Conservation (phyloP, 129 eudicot genomes). For the Kitagawia praeruptora region DNA sequence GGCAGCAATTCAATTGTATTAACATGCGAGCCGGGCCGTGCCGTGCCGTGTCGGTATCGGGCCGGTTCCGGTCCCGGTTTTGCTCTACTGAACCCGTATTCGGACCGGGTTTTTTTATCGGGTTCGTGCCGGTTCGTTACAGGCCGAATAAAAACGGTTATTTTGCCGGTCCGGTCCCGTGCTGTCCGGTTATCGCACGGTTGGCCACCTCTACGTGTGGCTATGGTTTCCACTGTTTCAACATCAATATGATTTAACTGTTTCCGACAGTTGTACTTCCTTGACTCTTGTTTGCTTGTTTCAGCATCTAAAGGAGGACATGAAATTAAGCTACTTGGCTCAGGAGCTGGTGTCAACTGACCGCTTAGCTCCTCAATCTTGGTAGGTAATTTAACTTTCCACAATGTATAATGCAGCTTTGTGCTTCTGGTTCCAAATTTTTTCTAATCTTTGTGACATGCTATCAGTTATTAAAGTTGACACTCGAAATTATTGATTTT, state of each 20-base stretch:
- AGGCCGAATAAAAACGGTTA: no score
- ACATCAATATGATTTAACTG: not conserved
- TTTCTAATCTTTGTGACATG: not conserved
- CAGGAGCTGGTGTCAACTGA: conserved; percentile 97
- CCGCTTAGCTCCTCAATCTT: conserved; percentile 94
- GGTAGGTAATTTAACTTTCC: conserved; percentile 34
- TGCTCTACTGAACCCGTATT: no score
- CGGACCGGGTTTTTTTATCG: no score
- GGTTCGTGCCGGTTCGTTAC: no score
- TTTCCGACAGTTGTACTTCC: not conserved
- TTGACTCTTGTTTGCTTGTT: conserved; percentile 13
- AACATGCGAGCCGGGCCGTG: no score
- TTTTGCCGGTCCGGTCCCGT: no score
- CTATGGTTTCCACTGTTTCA: not conserved
- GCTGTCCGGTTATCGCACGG: no score
- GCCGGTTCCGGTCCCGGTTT: no score
- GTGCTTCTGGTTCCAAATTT: not conserved
- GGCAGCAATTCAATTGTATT: no score
- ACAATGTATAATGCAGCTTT: not conserved
- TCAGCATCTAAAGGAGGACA: conserved; percentile 96
- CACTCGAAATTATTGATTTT: not conserved
- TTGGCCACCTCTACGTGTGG: no score
- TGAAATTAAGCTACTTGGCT: conserved; percentile 93
- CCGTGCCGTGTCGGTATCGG: no score
- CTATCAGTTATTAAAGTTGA: not conserved